These are phyloP conservation scores for Mycena floridula DNA, from an alignment of 768 basidiomycete genomes.

Conservation along the genomic window DNA sequence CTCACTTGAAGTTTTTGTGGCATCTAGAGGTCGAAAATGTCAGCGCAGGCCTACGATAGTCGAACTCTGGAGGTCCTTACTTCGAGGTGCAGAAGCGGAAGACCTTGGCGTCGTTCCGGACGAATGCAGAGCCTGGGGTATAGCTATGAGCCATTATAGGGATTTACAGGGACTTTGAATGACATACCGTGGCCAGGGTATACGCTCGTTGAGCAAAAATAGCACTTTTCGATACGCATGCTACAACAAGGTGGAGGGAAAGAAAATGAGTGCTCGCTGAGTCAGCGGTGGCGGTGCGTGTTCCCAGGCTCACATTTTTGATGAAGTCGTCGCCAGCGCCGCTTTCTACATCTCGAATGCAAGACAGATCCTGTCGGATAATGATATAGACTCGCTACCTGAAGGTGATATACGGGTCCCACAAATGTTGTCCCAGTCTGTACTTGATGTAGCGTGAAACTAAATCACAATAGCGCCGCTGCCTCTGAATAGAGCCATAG, in stretches of 20 bases:
- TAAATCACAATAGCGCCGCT: too few relatives aligned
- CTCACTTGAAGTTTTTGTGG: conserved; percentile 98
- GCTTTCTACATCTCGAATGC: too few relatives aligned
- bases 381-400: too few relatives aligned
- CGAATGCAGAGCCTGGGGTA: conserved; percentile 78
- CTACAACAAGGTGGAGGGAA: conserved; percentile 10
- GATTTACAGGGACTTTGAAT: neutral
- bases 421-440: too few relatives aligned
- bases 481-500: too few relatives aligned
- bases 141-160: conserved; percentile 1
- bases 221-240: conserved; percentile 98
- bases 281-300: too few relatives aligned
- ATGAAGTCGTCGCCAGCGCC: too few relatives aligned
- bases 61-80: conserved; percentile 36
- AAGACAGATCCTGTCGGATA: too few relatives aligned
- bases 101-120: conserved; percentile 96
- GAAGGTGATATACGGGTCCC: too few relatives aligned
- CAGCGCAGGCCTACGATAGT: neutral
- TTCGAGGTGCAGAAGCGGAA: conserved; percentile 98
- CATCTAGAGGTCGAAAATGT: conserved; percentile 46
- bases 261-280: too few relatives aligned
- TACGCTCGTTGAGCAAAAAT: conserved; percentile 94
- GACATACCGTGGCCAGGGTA: conserved; percentile 90
- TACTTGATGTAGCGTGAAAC: too few relatives aligned
- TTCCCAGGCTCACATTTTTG: too few relatives aligned